Percentiles rank a stretch among this genome's conserved stretches.
Conservation (phyloP, 208 protist species). For the Wallacemonas rigidus region DNA sequence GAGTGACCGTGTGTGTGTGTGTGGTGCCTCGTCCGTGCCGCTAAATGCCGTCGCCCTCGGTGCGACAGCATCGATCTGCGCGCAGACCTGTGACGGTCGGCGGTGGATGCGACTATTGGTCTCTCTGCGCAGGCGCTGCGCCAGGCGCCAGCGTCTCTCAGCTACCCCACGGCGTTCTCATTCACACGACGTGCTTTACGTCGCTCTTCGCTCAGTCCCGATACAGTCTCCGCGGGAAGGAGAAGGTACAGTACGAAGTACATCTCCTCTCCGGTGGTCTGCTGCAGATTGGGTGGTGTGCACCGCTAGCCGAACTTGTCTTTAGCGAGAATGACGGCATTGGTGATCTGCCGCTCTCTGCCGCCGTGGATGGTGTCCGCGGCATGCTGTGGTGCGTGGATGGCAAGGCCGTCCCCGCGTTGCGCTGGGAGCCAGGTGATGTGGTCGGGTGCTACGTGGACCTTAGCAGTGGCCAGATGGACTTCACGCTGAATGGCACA, state of each 20-base stretch:
- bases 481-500: slow-evolving; percentile 31
- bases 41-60: neutral
- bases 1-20: too few species aligned
- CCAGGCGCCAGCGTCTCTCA: slow-evolving; percentile 15
- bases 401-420: slow-evolving; percentile 1
- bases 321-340: slow-evolving; percentile 36
- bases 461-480: slow-evolving; percentile 24
- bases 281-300: slow-evolving; percentile 43
- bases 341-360: slow-evolving; percentile 36
- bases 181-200: slow-evolving; percentile 25
- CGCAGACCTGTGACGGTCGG: neutral
- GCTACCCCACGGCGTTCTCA: slow-evolving; percentile 26
- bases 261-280: slow-evolving; percentile 27
- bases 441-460: slow-evolving; percentile 32
- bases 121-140: slow-evolving; percentile 22
- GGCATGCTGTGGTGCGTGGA: slow-evolving; percentile 32
- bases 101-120: slow-evolving; percentile 14
- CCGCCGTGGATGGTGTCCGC: slow-evolving; percentile 30
- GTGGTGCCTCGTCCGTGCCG: neutral
- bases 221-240: slow-evolving; percentile 9
- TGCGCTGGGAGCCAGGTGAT: slow-evolving; percentile 31
- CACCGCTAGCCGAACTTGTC: slow-evolving; percentile 12
- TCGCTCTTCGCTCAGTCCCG: slow-evolving; percentile 21
- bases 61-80: neutral
- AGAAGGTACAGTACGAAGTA: slow-evolving; percentile 36